A percentile compares a stretch with the other conserved stretches of the same genome.
phyloP scores from a whole-genome alignment of 2,329 filamentous ascomycete genomes.

The Cercospora sp. region DNA sequence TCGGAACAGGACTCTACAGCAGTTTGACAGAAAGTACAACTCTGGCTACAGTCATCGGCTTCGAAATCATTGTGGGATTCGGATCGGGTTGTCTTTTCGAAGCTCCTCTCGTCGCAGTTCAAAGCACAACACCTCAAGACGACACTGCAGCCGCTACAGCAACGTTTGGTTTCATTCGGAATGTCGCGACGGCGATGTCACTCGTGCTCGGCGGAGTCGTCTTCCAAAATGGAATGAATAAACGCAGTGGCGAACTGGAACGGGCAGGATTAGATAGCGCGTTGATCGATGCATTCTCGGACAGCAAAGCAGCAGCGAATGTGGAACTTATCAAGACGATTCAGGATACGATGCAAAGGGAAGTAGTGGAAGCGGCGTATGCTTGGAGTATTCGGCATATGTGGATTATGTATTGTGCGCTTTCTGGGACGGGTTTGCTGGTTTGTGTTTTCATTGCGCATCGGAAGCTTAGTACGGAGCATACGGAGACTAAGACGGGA shows the following conservation, averaged over 20 bases:
- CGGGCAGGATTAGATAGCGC: slow-evolving; percentile 26
- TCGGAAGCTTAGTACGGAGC: slow-evolving; percentile 49
- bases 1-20: slow-evolving; percentile 53
- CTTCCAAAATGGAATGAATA: slow-evolving; percentile 49
- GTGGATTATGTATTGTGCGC: slow-evolving; percentile 50
- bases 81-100: slow-evolving; percentile 57
- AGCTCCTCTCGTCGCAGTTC: slow-evolving; percentile 57
- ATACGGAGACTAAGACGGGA: slow-evolving; percentile 55
- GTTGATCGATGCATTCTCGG: slow-evolving; percentile 42
- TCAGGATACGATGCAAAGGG: slow-evolving; percentile 40
- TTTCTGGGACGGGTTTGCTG: slow-evolving; percentile 45
- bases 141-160: slow-evolving; percentile 55
- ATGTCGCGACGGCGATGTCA: slow-evolving; percentile 49
- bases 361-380: slow-evolving; percentile 49
- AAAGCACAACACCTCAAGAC: slow-evolving; percentile 49
- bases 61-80: slow-evolving; percentile 53
- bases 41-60: slow-evolving; percentile 40
- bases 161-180: slow-evolving; percentile 52
- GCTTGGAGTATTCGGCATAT: slow-evolving; percentile 52
- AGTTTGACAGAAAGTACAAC: slow-evolving; percentile 35
- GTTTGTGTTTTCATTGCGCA: slow-evolving; percentile 50
- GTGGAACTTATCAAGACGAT: slow-evolving; percentile 47
- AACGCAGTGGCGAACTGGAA: slow-evolving; percentile 11
- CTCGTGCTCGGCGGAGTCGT: slow-evolving; percentile 54
- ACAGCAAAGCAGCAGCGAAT: slow-evolving; percentile 50